Conservation (phyloP, 2,329 filamentous ascomycete species). For the Sordariomycetes sp. region DNA sequence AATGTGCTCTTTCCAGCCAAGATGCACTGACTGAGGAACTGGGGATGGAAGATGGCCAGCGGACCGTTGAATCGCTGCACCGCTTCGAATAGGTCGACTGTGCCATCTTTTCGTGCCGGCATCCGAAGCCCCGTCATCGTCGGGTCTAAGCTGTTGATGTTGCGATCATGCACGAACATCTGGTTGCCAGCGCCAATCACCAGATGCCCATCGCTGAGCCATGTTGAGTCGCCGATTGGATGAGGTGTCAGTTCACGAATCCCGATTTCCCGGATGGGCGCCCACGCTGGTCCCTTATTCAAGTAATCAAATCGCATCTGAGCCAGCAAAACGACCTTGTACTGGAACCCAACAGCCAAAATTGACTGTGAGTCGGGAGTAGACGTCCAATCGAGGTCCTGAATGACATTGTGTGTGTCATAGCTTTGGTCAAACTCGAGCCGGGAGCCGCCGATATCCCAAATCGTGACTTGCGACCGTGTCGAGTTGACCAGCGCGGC, state of each 20-base stretch:
- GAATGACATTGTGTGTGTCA: conserved; percentile 62
- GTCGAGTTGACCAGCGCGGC: conserved; percentile 70
- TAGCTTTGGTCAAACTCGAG: conserved; percentile 76
- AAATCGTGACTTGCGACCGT: conserved; percentile 74
- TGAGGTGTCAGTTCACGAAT: conserved; percentile 78
- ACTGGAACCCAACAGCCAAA: conserved; percentile 85
- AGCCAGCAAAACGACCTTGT: conserved; percentile 70
- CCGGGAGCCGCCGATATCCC: conserved; percentile 76
- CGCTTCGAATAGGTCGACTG: conserved; percentile 68
- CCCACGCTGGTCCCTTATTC: conserved; percentile 83
- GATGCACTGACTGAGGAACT: conserved; percentile 81
- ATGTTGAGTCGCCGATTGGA: conserved; percentile 86
- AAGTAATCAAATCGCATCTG: conserved; percentile 91
- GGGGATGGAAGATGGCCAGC: conserved; percentile 84
- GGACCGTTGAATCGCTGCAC: conserved; percentile 80
- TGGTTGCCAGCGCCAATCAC: conserved; percentile 88
- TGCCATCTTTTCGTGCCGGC: conserved; percentile 36
- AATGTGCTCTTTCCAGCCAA: conserved; percentile 65
- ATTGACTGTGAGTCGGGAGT: conserved; percentile 85
- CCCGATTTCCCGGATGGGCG: conserved; percentile 70
- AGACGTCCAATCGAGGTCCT: conserved; percentile 88
- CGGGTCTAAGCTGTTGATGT: conserved; percentile 55
- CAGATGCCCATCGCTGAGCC: conserved; percentile 77
- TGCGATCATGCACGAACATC: conserved; percentile 73
- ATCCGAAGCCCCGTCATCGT: conserved; percentile 44